phyloP scores from a whole-genome alignment of 1,284 basidiomycete species.

The Ceratobasidium sp. region DNA sequence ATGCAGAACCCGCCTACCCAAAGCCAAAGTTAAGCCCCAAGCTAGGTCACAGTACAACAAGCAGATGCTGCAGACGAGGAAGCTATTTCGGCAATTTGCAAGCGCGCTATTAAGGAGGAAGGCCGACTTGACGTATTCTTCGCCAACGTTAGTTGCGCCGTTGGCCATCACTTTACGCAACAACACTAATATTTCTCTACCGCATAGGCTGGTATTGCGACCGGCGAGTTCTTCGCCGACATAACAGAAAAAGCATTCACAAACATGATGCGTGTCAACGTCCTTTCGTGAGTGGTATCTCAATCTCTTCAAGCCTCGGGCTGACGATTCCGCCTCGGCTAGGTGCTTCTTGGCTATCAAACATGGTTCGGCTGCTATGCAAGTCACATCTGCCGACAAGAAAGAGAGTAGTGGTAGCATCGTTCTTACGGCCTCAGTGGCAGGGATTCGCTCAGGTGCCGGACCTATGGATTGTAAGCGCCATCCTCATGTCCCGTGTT shows the following conservation, averaged over 20 bases:
- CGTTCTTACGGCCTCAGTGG: conserved; percentile 92
- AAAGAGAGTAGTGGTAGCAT: conserved; percentile 82
- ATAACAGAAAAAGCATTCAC: conserved; percentile 78
- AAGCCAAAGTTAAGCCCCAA: too few relatives aligned
- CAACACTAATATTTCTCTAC: conserved; percentile 5
- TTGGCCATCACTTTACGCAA: too few relatives aligned
- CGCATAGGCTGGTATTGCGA: conserved; percentile 69
- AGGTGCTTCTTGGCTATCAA: conserved; percentile 95
- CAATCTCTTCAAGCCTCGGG: background rate
- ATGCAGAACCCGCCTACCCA: too few relatives aligned
- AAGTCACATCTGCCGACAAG: conserved; percentile 75
- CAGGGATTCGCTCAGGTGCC: conserved; percentile 88
- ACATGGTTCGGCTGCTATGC: conserved; percentile 86
- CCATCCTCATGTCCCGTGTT: conserved; percentile 23
- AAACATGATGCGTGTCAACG: conserved; percentile 84
- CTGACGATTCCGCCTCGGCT: conserved; percentile 15
- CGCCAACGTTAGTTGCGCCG: conserved; percentile 78
- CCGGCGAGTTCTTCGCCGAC: conserved; percentile 56
- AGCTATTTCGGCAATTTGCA: conserved; percentile 78
- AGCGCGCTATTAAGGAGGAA: conserved; percentile 81
- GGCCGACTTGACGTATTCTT: conserved; percentile 94
- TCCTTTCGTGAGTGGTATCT: conserved; percentile 73
- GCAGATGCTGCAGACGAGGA: conserved; percentile 88
- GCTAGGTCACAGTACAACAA: conserved; percentile 76
- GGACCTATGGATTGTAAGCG: conserved; percentile 86